Conservation (phyloP, 768 basidiomycete species). For the Leucosporidium yakuticum region DNA sequence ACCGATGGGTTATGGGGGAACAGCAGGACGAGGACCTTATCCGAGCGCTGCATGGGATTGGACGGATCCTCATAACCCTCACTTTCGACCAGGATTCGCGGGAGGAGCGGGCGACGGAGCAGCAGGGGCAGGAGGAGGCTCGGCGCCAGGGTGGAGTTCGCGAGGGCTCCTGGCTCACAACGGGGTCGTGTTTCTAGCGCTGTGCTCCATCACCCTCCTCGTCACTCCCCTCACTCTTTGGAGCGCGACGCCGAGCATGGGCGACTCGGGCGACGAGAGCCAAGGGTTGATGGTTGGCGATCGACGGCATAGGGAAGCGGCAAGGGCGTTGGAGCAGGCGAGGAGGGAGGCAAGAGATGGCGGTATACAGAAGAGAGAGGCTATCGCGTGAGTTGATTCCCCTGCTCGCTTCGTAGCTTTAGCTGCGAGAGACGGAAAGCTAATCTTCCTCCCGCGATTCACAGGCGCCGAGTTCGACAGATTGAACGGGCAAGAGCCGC, state of each 20-base stretch:
- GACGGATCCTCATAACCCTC: neutral
- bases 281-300: neutral
- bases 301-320: neutral
- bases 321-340: neutral
- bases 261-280: neutral
- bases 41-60: neutral
- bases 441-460: neutral
- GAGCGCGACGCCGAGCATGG: neutral
- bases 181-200: neutral
- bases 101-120: neutral
- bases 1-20: neutral
- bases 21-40: neutral
- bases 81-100: neutral
- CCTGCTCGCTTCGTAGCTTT: too few species aligned
- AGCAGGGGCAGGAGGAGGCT: neutral
- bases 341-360: neutral
- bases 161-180: neutral
- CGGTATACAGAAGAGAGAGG: neutral
- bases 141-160: neutral
- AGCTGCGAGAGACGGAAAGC: neutral
- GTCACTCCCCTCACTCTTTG: neutral
- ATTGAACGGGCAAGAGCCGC: neutral
- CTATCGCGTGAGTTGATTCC: neutral
- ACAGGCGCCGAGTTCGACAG: conserved; percentile 2
- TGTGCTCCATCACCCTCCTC: neutral